Conservation (phyloP, 768 basidiomycete species). For the Suillus lakei region DNA sequence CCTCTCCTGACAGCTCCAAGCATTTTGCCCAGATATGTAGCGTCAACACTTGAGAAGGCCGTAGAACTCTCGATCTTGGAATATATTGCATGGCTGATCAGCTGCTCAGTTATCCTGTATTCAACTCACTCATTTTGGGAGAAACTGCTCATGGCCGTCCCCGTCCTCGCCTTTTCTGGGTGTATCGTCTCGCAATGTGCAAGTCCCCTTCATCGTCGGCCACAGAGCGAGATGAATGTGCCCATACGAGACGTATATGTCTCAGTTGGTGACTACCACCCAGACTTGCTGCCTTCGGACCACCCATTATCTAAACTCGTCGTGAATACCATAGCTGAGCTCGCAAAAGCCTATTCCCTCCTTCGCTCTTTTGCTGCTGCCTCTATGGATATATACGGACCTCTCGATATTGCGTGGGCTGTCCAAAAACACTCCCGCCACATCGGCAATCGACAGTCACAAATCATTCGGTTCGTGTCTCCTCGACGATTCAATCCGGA, state of each 20-base stretch:
- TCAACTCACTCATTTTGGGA: not conserved
- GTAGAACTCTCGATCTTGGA: not conserved
- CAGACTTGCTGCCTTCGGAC: not conserved
- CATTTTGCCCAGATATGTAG: not conserved
- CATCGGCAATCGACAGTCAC: not conserved
- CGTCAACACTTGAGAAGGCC: not conserved
- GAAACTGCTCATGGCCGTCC: not conserved
- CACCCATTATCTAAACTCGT: not conserved
- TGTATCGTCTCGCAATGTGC: not conserved
- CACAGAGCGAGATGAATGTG: not conserved
- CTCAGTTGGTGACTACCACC: not conserved
- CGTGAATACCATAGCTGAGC: not conserved
- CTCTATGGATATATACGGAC: not conserved
- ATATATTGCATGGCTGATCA: not conserved
- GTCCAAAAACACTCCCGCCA: slow-evolving; percentile 1
- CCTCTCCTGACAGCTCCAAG: not conserved
- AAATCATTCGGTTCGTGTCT: not conserved
- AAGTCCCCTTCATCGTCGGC: too few relatives aligned
- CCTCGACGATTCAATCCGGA: not conserved
- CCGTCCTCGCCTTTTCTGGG: not conserved
- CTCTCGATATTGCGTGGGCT: not conserved
- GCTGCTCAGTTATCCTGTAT: not conserved
- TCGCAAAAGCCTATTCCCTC: not conserved
- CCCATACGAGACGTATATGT: not conserved
- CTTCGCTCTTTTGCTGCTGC: not conserved